Percentiles rank a stretch among this genome's conserved stretches.
Evolutionary conservation across 2,329 filamentous ascomycete genomes (phyloP).

Genomic region (Exserohilum turcica): DNA sequence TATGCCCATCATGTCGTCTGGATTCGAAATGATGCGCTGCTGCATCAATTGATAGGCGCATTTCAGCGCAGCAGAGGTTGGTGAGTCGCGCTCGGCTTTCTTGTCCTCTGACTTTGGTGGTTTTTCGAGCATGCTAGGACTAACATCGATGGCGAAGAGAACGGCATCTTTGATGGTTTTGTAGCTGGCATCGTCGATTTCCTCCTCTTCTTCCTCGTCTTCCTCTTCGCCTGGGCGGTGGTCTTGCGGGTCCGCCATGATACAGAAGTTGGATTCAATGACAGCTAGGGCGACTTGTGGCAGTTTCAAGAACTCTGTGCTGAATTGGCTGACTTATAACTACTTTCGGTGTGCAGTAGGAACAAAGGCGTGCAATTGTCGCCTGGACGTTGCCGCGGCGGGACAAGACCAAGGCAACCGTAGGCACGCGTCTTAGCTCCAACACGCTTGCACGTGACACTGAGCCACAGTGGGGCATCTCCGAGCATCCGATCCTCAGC

Average conservation of each 20-base stretch:
- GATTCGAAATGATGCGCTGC: slow-evolving; percentile 95
- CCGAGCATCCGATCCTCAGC: slow-evolving; percentile 23
- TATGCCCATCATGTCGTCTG: slow-evolving; percentile 96
- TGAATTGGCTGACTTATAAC: not conserved
- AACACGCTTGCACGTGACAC: slow-evolving; percentile 30
- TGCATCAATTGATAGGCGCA: slow-evolving; percentile 96
- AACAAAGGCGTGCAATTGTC: not conserved
- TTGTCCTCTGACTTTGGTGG: slow-evolving; percentile 67
- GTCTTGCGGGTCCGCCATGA: slow-evolving; percentile 42
- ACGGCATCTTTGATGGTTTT: slow-evolving; percentile 96
- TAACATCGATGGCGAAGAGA: slow-evolving; percentile 93
- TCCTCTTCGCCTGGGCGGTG: slow-evolving; percentile 55
- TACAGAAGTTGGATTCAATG: not conserved
- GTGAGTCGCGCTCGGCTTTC: slow-evolving; percentile 77
- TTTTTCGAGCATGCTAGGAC: slow-evolving; percentile 77
- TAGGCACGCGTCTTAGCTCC: slow-evolving; percentile 26
- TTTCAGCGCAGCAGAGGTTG: slow-evolving; percentile 83
- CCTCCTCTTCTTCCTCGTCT: slow-evolving; percentile 76
- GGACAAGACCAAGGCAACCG: slow-evolving; percentile 28
- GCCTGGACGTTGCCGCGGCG: not conserved
- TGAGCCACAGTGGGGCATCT: slow-evolving; percentile 1
- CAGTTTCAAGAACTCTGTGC: not conserved
- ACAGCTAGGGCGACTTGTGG: not conserved
- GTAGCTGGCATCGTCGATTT: slow-evolving; percentile 75
- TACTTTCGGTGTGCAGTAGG: not conserved